Evolutionary conservation across 805 yeast genomes (phyloP), one percentile per base, ranked within the genome.

Genomic region (Diddensiella caesifluorescens): DNA sequence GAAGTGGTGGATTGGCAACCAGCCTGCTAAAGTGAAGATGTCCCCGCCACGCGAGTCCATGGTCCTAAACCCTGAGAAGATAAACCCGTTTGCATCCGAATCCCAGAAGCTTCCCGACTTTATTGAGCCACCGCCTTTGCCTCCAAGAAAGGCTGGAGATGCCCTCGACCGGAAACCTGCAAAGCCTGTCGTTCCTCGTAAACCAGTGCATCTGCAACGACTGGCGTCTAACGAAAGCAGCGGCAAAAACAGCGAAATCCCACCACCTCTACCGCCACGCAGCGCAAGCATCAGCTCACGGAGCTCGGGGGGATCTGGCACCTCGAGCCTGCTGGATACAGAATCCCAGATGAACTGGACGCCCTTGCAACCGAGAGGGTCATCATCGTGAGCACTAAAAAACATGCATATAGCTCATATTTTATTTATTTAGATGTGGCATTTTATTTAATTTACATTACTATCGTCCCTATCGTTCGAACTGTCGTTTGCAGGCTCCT

Each of bases 1-100:
- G 18, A 85, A 86, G 60, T 92, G 98, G 98, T 92, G 98, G 98
- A 69, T 86, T 13, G 80, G 82, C 10, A 90, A 92, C 0, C 70
- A 73, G 45, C 74, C 80, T 9, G 88, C 89, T 2, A 86, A 81
- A 55, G 82, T 90, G 3, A 73, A 73, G 31, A 54, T 79, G 25
- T 62, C 57, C 5, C 62, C 66, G 3, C 46, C 46, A 4, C 20
- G 25, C 26, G 15, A 22, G 15, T 66, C 64, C 42, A 64, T 63
- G 50, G 65, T 77, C 22, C 67, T 89, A 33, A 92, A 92, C 55
- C 95, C 95, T 0, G 61, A 66, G 7, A 64, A 74, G 44, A 78
- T 83, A 0, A 90, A 92, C 56, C 97, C 97, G 18, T 87, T 88
- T 54, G 62, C 67, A 2, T 61, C 60, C 18, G 52, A 49, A 5